Evolutionary conservation across 768 basidiomycete species (phyloP), one percentile per base, ranked within the genome.

Genomic region (Rhodosporidiobolus sp.): DNA sequence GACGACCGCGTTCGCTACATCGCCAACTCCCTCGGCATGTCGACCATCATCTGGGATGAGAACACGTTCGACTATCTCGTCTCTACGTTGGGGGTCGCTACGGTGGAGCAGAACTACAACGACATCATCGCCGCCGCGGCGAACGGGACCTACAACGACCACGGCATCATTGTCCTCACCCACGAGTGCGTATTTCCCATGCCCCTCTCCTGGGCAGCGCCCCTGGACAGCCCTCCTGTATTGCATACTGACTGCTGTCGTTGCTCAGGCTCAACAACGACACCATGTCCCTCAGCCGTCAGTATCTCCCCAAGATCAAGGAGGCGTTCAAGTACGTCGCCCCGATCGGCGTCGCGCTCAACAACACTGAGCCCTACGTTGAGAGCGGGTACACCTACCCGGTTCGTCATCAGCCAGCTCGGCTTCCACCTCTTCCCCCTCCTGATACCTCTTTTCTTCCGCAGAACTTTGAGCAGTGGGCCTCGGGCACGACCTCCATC

Each of bases 161-260:
- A 73, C 50, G 80, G 81, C 19, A 80, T 80, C 12, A 77, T 82
- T 50, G 80, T 82, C 14, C 75, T 82, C 26, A 79, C 75, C 4
- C 81, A 82, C 72, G 81, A 82, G 72, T 63, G 79, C 16, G 78
- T 76, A 74, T 11, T 24, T 32, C 3, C 1, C 14, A 4, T 58
- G 19, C 35, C 17, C 50, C 35, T 58, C 9, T 20, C 10, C 28
- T 5, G 43, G 28, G 26, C 46, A 38, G 54, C 26, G 46, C 46
- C 30, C 38, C 32, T 59, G 65, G 35, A n/a, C 32, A 20, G 45
- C 50, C 28, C n/a, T n/a, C n/a, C n/a, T n/a, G n/a, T n/a, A n/a
- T n/a, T n/a, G n/a, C n/a, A n/a, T n/a, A n/a, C n/a, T n/a, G n/a
- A n/a, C n/a, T n/a, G n/a, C n/a, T n/a, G n/a, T n/a, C n/a, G n/a